These are phyloP conservation scores for Monosporozyma servazzii DNA, from an alignment of 805 yeast genomes.

Conservation along the genomic window DNA sequence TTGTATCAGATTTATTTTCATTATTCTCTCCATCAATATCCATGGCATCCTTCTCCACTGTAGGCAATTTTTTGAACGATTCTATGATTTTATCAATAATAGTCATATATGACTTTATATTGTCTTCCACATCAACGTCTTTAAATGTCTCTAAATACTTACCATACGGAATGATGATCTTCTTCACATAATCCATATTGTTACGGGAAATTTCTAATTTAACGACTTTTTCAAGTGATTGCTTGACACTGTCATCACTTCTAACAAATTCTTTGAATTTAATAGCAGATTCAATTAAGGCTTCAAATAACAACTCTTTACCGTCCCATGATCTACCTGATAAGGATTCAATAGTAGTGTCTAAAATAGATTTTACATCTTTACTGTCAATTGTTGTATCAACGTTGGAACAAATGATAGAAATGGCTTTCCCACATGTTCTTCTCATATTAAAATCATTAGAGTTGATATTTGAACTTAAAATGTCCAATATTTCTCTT, in stretches of 20 bases:
- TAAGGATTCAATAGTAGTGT: slow-evolving; percentile 48
- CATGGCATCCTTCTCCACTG: neutral
- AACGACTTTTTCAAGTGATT: slow-evolving; percentile 37
- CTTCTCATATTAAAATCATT: slow-evolving; percentile 56
- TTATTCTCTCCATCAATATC: neutral
- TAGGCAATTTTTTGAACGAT: neutral
- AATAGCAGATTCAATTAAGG: slow-evolving; percentile 50
- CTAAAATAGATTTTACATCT: slow-evolving; percentile 36
- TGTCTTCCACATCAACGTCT: slow-evolving; percentile 1
- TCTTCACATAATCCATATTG: slow-evolving; percentile 53
- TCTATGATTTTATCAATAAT: slow-evolving; percentile 33
- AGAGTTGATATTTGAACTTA: slow-evolving; percentile 43
- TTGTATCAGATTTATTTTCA: slow-evolving; percentile 27
- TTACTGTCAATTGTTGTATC: slow-evolving; percentile 24
- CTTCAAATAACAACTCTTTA: slow-evolving; percentile 65
- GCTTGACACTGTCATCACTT: slow-evolving; percentile 24
- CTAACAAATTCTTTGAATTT: slow-evolving; percentile 35
- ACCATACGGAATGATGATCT: slow-evolving; percentile 46
- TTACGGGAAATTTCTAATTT: slow-evolving; percentile 55
- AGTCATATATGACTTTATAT: slow-evolving; percentile 19
- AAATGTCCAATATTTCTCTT: slow-evolving; percentile 52
- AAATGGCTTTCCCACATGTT: slow-evolving; percentile 59
- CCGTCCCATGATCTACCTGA: slow-evolving; percentile 84
- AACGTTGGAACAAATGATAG: slow-evolving; percentile 44
- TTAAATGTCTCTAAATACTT: slow-evolving; percentile 37